phyloP scores from a whole-genome alignment of 176 grass and related monocot species.

The Triticum urartu region DNA sequence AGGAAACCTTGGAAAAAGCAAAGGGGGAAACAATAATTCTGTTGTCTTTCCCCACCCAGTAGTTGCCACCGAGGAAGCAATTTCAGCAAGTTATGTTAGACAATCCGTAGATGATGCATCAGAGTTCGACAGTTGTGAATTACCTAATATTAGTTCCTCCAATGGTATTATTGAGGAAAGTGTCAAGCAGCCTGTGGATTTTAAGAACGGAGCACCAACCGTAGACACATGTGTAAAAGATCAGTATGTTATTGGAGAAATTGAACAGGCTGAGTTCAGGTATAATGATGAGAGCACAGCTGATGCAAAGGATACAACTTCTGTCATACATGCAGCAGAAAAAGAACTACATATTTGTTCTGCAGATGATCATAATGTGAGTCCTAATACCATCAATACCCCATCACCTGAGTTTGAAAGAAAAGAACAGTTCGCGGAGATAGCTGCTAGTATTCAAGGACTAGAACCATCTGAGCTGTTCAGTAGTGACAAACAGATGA shows the following conservation, averaged over 20 bases:
- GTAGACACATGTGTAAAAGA: background rate
- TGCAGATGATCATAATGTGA: background rate
- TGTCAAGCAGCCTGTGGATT: background rate
- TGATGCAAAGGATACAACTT: background rate
- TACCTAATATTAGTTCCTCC: background rate
- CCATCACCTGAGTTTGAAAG: conserved; percentile 15
- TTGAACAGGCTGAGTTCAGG: background rate
- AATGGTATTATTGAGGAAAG: background rate
- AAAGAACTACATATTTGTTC: background rate
- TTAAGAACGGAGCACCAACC: conserved; percentile 5
- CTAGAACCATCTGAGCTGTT: background rate
- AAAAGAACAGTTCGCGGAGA: background rate
- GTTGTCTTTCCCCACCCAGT: background rate
- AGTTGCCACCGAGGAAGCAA: background rate
- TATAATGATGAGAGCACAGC: background rate
- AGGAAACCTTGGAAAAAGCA: conserved; percentile 8
- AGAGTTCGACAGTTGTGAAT: background rate
- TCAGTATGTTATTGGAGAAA: background rate
- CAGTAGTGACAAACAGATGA: background rate
- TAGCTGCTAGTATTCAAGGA: conserved; percentile 1
- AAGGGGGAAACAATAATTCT: background rate
- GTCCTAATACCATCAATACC: background rate
- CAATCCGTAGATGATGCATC: background rate
- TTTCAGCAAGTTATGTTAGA: background rate
- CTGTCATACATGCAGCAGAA: background rate